Evolutionary conservation across 306 rosid species (phyloP).

Genomic region (Medicago truncatula): MtrunA17r5.0-ANR NC_053045.1:53324501-53325000

Average conservation of each 20-base stretch:
- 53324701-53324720: background rate
- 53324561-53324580: slow-evolving; percentile 12
- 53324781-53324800: background rate
- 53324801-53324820: slow-evolving; percentile 6
- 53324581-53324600: slow-evolving; percentile 29
- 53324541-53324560: slow-evolving; percentile 19
- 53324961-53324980: background rate
- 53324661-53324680: slow-evolving; percentile 25
- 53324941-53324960: background rate
- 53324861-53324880: background rate
- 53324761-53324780: background rate
- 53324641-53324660: background rate
- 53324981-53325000: background rate
- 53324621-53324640: slow-evolving; percentile 10
- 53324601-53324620: slow-evolving; percentile 14
- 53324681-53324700: background rate
- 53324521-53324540: slow-evolving; percentile 1
- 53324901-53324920: background rate
- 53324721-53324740: background rate
- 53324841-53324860: background rate
- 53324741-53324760: background rate
- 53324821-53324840: background rate
- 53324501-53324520: background rate
- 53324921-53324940: background rate
- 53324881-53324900: background rate